Evolutionary conservation across 2,329 filamentous ascomycete species (phyloP), one percentile per base, ranked within the genome.

Genomic region (Apiospora malaysiana): DNA sequence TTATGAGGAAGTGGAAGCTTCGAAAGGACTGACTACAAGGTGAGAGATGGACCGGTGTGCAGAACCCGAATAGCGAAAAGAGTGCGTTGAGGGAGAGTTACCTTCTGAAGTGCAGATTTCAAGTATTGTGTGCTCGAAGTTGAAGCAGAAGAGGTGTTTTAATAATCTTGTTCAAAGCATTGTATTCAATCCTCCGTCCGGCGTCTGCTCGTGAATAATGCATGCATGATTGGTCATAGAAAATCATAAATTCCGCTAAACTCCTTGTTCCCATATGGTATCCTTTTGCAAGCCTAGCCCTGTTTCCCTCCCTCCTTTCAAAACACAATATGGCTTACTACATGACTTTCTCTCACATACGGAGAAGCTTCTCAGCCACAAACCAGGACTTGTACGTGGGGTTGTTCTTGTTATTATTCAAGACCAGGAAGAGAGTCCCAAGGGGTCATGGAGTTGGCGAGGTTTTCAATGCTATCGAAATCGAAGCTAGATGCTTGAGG

Each of bases 381-480:
- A n/a, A 18, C 56, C 21, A 16, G 16, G 12, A 32, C 18, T 14
- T 32, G 56, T 40, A 2, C 32, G n/a, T 12, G 21, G n/a, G 9
- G 4, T 14, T 32, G n/a, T 27, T 12, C 32, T 6, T 67, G 66
- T n/a, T n/a, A 59, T 72, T 59, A 72, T 65, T 72, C 71, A 25
- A 72, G 43, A 2, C 68, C 68, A 32, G 67, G 37, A 18, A 72
- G 66, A 7, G 70, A 65, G n/a, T 72, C 71, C 71, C 71, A 72
- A 7, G 69, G 69, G 12, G 51, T 66, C 71, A 79, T 75, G 1
- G 76, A 76, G 9, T 70, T 72, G 8, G 76, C 75, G 18, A 80
- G 66, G 47, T 73, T 75, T 69, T 76, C 75, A 8, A 79, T 72
- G 46, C 69, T 72, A 43, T 79, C 77, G 40, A 79, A 77, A 68